phyloP scores from a whole-genome alignment of 2,329 filamentous ascomycete species.

The Scedosporium dehoogii region DNA sequence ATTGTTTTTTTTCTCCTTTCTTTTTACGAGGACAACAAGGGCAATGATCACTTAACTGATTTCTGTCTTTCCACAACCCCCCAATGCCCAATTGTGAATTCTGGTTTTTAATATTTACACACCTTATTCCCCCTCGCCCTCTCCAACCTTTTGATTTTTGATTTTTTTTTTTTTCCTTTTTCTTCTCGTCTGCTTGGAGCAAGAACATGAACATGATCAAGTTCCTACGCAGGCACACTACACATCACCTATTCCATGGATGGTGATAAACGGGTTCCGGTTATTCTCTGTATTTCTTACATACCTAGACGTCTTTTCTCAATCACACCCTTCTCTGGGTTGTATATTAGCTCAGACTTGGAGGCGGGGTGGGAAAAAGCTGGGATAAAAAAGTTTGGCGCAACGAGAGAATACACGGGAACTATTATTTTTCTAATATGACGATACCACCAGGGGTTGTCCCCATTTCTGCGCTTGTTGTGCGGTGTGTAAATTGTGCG shows the following conservation, averaged over 20 bases:
- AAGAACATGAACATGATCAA: too few species aligned
- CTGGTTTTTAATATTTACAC: constrained; percentile 16
- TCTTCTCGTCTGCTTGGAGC: not conserved
- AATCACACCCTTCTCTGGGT: constrained; percentile 23
- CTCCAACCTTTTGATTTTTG: not conserved
- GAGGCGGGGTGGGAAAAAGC: constrained; percentile 18
- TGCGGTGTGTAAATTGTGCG: too few species aligned
- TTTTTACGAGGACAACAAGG: constrained; percentile 7
- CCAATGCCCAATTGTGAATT: constrained; percentile 7
- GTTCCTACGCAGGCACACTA: not conserved
- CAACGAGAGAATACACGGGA: constrained; percentile 22
- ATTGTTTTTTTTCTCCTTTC: not conserved
- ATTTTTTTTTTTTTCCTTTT: not conserved
- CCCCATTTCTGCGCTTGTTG: too few species aligned
- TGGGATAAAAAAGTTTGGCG: constrained; percentile 18
- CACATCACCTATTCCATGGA: not conserved
- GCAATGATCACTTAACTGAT: constrained; percentile 7
- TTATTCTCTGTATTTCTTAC: constrained; percentile 23
- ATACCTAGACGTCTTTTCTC: constrained; percentile 14
- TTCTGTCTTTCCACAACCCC: constrained; percentile 14
- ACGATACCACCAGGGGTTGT: not conserved
- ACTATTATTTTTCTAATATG: constrained; percentile 14
- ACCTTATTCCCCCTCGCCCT: constrained; percentile 11
- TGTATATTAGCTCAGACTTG: constrained; percentile 25
- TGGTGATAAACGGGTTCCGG: constrained; percentile 1